These are phyloP conservation scores for Chrysoporthe cubensis DNA, from an alignment of 2,329 filamentous ascomycete genomes.

Conservation along the genomic window DNA sequence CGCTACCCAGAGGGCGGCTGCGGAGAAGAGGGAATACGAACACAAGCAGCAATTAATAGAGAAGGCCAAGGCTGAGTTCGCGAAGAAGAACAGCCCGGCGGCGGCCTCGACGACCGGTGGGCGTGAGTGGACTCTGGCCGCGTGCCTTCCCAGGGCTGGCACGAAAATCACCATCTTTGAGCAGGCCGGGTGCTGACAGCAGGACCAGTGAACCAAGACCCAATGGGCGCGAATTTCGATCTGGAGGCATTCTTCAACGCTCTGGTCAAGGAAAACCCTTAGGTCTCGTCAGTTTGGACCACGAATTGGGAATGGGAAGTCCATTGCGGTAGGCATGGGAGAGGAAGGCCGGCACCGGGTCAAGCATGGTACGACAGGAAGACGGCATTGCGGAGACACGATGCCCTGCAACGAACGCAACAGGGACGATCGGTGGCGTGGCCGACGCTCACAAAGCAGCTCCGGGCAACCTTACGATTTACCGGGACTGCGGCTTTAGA, in stretches of 20 bases:
- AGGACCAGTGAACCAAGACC: conserved; percentile 54
- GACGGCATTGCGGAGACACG: conserved; percentile 16
- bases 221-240: conserved; percentile 88
- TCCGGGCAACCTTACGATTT: conserved; percentile 29
- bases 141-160: conserved; percentile 2
- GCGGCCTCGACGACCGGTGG: conserved; percentile 38
- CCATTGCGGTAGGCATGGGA: conserved; percentile 21
- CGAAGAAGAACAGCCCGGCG: conserved; percentile 69
- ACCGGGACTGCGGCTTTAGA: conserved; percentile 53
- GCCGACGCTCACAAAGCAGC: conserved; percentile 25
- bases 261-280: conserved; percentile 59
- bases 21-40: conserved; percentile 81
- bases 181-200: conserved; percentile 33
- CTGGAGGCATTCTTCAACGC: conserved; percentile 81
- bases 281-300: conserved; percentile 35
- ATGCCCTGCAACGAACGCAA: conserved; percentile 22
- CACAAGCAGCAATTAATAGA: conserved; percentile 91
- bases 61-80: conserved; percentile 89
- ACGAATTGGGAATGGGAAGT: conserved; percentile 31
- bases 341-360: conserved; percentile 31
- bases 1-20: conserved; percentile 69
- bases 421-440: conserved; percentile 21
- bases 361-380: conserved; percentile 20
- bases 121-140: conserved; percentile 35
- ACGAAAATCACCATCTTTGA: conserved; percentile 31